Percentiles rank a stretch among this genome's conserved stretches.
These are phyloP conservation scores for Antitrichia curtipendula DNA, from an alignment of 225 moss, liverwort and hornwort species.

Conservation along the genomic window DNA sequence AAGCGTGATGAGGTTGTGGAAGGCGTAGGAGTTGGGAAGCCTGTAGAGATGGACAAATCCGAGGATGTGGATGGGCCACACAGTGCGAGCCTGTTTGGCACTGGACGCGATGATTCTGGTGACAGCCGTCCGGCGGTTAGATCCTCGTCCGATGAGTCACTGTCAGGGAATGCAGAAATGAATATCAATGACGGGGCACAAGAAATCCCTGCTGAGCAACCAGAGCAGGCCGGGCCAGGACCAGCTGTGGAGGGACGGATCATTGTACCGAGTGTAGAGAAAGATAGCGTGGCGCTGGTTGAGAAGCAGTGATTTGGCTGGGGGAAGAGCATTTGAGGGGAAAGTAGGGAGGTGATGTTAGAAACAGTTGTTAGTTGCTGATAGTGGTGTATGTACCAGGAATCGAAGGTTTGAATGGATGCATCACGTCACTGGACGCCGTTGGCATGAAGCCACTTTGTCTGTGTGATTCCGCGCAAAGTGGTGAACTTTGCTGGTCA, in stretches of 20 bases:
- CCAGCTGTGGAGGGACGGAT: neutral
- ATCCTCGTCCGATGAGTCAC: constrained; percentile 10
- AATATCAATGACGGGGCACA: constrained; percentile 18
- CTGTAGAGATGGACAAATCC: constrained; percentile 1
- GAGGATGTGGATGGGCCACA: constrained; percentile 15
- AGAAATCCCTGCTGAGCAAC: neutral
- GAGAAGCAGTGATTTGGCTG: constrained; percentile 7
- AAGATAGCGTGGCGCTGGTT: constrained; percentile 1
- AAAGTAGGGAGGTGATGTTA: constrained; percentile 1
- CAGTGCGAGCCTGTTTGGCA: constrained; percentile 11
- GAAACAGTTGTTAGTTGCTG: constrained; percentile 25
- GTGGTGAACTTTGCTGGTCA: constrained; percentile 54
- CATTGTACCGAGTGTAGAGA: neutral
- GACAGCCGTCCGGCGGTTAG: constrained; percentile 10
- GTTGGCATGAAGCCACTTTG: constrained; percentile 14
- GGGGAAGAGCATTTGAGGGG: neutral
- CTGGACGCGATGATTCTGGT: constrained; percentile 17
- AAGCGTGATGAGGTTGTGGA: constrained; percentile 32
- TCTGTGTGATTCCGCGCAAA: constrained; percentile 30
- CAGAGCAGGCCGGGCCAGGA: neutral
- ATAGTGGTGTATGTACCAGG: constrained; percentile 22
- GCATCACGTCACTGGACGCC: constrained; percentile 7
- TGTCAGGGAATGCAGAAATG: constrained; percentile 25
- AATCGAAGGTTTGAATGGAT: constrained; percentile 31
- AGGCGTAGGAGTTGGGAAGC: constrained; percentile 9